These are phyloP conservation scores for Manihot esculenta DNA, from an alignment of 441 rosid species.

Conservation along the genomic window DNA sequence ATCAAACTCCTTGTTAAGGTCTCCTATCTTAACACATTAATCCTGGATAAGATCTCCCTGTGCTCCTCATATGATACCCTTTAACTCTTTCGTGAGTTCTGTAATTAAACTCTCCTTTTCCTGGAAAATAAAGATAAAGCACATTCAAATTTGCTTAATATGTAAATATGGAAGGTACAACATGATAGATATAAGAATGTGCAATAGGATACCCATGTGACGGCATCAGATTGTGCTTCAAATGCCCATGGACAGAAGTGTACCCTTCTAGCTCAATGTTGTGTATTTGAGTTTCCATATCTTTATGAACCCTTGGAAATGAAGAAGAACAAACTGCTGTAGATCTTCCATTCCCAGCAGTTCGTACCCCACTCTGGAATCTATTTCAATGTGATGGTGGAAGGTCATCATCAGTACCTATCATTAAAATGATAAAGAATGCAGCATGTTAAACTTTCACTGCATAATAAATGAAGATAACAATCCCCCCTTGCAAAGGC, in stretches of 20 bases:
- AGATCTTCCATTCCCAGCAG: slow-evolving; percentile 86
- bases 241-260: slow-evolving; percentile 84
- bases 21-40: no score
- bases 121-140: slow-evolving; percentile 37
- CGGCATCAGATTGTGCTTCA: slow-evolving; percentile 98
- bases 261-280: slow-evolving; percentile 95
- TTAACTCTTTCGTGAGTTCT: slow-evolving; percentile 91
- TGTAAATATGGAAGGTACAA: not conserved
- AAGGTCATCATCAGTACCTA: slow-evolving; percentile 98
- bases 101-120: slow-evolving; percentile 97
- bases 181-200: not conserved
- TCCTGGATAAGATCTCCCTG: slow-evolving; percentile 78
- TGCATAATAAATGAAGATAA: not conserved
- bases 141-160: slow-evolving; percentile 14
- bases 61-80: slow-evolving; percentile 99
- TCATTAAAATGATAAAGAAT: slow-evolving; percentile 17
- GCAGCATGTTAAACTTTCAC: not conserved
- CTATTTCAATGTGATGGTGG: slow-evolving; percentile 94
- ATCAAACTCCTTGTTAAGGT: no score
- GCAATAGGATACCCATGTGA: slow-evolving; percentile 74
- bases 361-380: slow-evolving; percentile 70
- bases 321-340: slow-evolving; percentile 57
- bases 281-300: slow-evolving; percentile 98
- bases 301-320: slow-evolving; percentile 66
- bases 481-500: not conserved